Conservation (phyloP, 2,329 filamentous ascomycete species). For the Colletotrichum plurivorum region DNA sequence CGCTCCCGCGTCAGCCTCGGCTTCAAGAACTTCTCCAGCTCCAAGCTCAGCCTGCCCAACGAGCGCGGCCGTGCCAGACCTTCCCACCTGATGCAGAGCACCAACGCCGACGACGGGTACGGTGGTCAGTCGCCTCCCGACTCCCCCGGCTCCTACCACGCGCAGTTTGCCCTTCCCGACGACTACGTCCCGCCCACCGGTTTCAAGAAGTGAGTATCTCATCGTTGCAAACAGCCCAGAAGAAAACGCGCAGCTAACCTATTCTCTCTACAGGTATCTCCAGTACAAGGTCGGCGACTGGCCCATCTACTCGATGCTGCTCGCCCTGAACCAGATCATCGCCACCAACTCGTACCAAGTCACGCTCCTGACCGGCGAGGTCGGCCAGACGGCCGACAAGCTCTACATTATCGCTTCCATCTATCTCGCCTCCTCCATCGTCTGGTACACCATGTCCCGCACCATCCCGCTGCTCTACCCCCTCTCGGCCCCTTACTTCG, state of each 20-base stretch:
- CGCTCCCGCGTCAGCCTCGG: slow-evolving; percentile 30
- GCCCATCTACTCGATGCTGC: slow-evolving; percentile 73
- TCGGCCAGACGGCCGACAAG: slow-evolving; percentile 70
- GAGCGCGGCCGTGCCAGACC: slow-evolving; percentile 31
- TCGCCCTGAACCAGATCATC: slow-evolving; percentile 74
- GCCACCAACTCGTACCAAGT: slow-evolving; percentile 78
- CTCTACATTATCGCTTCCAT: slow-evolving; percentile 73
- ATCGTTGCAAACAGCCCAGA: too few species aligned
- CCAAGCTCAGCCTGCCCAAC: slow-evolving; percentile 34
- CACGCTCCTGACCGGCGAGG: slow-evolving; percentile 75
- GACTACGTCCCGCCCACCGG: slow-evolving; percentile 71
- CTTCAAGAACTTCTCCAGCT: slow-evolving; percentile 36
- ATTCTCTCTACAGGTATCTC: slow-evolving; percentile 47
- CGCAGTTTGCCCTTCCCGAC: slow-evolving; percentile 69
- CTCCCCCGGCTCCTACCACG: slow-evolving; percentile 53
- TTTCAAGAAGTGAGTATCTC: slow-evolving; percentile 59
- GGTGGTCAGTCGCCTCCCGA: slow-evolving; percentile 28
- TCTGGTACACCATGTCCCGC: slow-evolving; percentile 76
- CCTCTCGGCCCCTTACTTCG: slow-evolving; percentile 71
- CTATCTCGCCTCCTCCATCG: slow-evolving; percentile 69
- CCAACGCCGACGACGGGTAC: slow-evolving; percentile 24
- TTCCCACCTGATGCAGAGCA: slow-evolving; percentile 32
- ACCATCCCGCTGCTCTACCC: slow-evolving; percentile 68
- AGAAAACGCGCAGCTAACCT: not conserved
- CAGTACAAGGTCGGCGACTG: slow-evolving; percentile 71